Base-by-base conservation (phyloP, 2,329 filamentous ascomycete species). In the Fusarium tanahbumbuense region DNA sequence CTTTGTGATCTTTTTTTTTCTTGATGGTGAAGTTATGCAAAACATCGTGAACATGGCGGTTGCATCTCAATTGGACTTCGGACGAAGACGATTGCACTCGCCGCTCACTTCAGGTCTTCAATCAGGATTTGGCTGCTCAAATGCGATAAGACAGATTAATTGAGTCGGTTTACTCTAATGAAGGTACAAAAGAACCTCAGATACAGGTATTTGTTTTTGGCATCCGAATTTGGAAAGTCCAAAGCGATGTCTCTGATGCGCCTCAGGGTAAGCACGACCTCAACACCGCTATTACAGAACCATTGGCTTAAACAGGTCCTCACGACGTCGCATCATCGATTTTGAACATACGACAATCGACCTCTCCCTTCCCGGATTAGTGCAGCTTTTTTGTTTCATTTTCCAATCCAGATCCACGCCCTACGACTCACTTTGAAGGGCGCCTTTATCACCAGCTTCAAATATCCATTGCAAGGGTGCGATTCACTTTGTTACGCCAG, bases 401-500 rank as follows among this genome's bases (percentile, higher is more conserved):
- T 22, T 10, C 10, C 15, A 27, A 15, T 11, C 9, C 25, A 20
- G 27, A 8, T 22, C 23, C 3, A 23, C 16, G 8, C 25, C 22
- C 16, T 16, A 13, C 13, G 27, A 11, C 13, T 8, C 8, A 4
- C 7, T n/a, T 15, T n/a, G 13, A 27, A 56, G n/a, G n/a, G 54
- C 4, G 5, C 8, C 8, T 18, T 18, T 0, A 27, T 34, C n/a
- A 23, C 3, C 18, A 47, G 6, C 18, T 13, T 59, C 20, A 25
- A 16, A 34, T 8, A 7, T 6, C 6, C n/a, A 20, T 9, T 30
- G 4, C 15, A 3, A 9, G n/a, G 16, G 18, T 20, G 3, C 15
- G 22, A 47, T 3, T 34, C 50, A 25, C 56, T 25, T 40, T 42
- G 48, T 46, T n/a, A 18, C 45, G 67, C 32, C 67, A 60, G 46